Percentiles rank a stretch among this genome's conserved stretches.
These are phyloP conservation scores for Ustilago trichophora DNA, from an alignment of 1,284 basidiomycete species.

Conservation along the genomic window DNA sequence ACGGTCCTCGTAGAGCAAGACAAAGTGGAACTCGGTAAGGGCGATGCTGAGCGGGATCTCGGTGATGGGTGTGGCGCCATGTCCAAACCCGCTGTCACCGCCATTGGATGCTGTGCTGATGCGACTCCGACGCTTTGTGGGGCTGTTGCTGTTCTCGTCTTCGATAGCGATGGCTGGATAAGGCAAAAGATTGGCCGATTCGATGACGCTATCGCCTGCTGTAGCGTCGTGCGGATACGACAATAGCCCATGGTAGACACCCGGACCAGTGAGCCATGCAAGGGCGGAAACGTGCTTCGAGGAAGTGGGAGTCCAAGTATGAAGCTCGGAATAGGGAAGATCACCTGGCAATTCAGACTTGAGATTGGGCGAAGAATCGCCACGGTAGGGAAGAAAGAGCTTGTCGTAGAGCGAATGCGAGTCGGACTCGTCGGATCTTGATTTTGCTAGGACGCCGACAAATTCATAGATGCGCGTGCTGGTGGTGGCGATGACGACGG, in stretches of 20 bases:
- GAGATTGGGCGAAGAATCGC: constrained; percentile 51
- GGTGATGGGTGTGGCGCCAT: constrained; percentile 30
- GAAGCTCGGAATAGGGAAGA: constrained; percentile 66
- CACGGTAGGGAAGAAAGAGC: constrained; percentile 60
- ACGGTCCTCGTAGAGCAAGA: constrained; percentile 83
- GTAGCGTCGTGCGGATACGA: constrained; percentile 65
- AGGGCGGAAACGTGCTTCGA: constrained; percentile 15
- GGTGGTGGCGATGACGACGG: constrained; percentile 80
- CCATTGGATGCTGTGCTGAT: constrained; percentile 23
- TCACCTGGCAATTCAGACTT: constrained; percentile 65
- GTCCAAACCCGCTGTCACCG: constrained; percentile 13
- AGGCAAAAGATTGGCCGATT: constrained; percentile 72
- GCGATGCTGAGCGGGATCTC: constrained; percentile 74
- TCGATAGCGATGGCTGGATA: constrained; percentile 52
- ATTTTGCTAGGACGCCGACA: constrained; percentile 72
- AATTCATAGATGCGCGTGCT: constrained; percentile 91
- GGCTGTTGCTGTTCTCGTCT: constrained; percentile 14
- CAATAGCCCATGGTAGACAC: constrained; percentile 58
- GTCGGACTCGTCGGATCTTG: constrained; percentile 74
- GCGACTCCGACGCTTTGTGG: constrained; percentile 17
- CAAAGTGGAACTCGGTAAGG: constrained; percentile 90
- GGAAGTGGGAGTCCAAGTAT: constrained; percentile 61
- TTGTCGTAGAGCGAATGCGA: constrained; percentile 55
- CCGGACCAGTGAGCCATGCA: constrained; percentile 55
- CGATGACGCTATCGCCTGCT: constrained; percentile 77